Evolutionary conservation across 768 basidiomycete species (phyloP), one percentile per base, ranked within the genome.

Genomic region (Roridomyces roridus): DNA sequence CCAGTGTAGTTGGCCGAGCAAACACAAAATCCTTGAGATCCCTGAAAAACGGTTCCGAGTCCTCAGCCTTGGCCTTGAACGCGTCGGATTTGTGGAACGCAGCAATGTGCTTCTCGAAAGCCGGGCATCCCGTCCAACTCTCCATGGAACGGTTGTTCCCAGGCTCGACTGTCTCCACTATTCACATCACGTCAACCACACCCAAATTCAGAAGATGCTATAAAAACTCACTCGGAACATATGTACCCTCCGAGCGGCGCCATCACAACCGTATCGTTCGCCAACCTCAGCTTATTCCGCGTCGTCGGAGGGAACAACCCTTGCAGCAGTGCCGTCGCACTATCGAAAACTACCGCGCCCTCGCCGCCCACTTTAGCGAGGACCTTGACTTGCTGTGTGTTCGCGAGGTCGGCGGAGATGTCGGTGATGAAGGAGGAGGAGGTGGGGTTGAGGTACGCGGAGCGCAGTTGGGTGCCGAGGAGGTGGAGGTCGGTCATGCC

Each of bases 131-230:
- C 7, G 83, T 85, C 90, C 89, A 94, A 62, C 87, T 87, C 74
- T 95, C 91, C 58, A 94, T 77, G 21, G 89, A 89, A 65, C 89
- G 85, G 69, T 92, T 89, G 62, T 92, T 91, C 49, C 80, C 82
- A 25, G 92, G 89, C 70, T 92, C 91, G 45, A 94, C 88, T n/a
- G 91, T 92, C 77, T 93, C 88, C 26, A 92, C 90, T 86, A 51
- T 20, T 45, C 23, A 18, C 9, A 17, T 43, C n/a, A 42, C 42
- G 46, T 28, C 35, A 37, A 46, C 15, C n/a, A n/a, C 18, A 20
- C n/a, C 9, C 28, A 10, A 44, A 10, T 28, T n/a, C 9, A 18
- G 41, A 0, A 43, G 40, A 28, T 14, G 46, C 9, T 51, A 11
- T 31, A 57, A 20, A 72, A 74, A 45, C 57, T 83, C 87, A 81